Base-by-base conservation (phyloP, 352 stramenopile species). In the Vaucheria bursata region DNA sequence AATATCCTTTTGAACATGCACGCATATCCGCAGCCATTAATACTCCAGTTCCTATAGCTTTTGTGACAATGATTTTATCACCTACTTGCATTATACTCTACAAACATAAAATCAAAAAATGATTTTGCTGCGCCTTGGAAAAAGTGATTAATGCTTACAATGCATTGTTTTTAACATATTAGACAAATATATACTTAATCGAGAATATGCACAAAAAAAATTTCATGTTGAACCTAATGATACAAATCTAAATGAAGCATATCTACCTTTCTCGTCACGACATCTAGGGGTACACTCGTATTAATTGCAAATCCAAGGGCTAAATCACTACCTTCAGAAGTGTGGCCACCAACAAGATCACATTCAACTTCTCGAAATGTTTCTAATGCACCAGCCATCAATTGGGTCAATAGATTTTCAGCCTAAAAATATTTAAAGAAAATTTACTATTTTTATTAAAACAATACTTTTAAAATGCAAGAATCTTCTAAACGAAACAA, bases 1-100 rank as follows among this genome's bases (percentile, higher is more conserved):
- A 84, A 1, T 34, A 12, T 0, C 79, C 84, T 35, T 79, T 71
- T 35, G 75, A 74, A 69, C 80, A 53, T 0, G 64, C 85, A 37
- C 86, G 71, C 87, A 89, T 89, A 32, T 89, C 85, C 1, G 83
- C 87, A 7, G 87, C 87, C 66, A 90, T 85, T n/a, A 90, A 29
- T 5, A 82, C 83, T 33, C 87, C 87, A 4, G 87, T 90, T 7
- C 87, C 87, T 29, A 80, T 37, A 18, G 83, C 36, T 78, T 90
- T 90, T 0, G 87, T 90, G 40, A 90, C 45, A 8, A 90, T 49
- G 40, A 90, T 77, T 3, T 70, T 69, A 52, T 89, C 77, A 31
- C 85, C 84, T 3, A 50, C 35, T 29, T 35, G n/a, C 18, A 81
- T 72, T n/a, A 82, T 84, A 7, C 74, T 67, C 73, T 89, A n/a